These are phyloP conservation scores for Penstemon eatonii DNA, from an alignment of 257 asterid genomes.

Conservation along the genomic window DNA sequence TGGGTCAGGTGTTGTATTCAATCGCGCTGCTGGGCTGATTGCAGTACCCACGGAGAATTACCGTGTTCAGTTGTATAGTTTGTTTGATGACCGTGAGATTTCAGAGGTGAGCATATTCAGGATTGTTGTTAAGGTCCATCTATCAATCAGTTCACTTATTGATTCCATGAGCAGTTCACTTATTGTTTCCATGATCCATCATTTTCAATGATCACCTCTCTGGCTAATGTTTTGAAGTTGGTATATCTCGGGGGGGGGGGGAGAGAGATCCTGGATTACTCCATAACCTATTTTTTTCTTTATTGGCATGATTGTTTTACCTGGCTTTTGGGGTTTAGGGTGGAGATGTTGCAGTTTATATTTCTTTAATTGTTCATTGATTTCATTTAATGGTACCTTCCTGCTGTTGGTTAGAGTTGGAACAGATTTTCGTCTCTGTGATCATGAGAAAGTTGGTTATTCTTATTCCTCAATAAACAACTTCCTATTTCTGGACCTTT, in stretches of 20 bases:
- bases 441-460: background rate
- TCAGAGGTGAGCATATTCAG: constrained; percentile 64
- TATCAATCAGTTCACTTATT: constrained; percentile 20
- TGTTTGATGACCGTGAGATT: constrained; percentile 83
- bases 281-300: background rate
- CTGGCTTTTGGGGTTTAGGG: background rate
- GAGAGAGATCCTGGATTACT: background rate
- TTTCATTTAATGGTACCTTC: background rate
- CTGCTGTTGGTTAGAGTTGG: constrained; percentile 8
- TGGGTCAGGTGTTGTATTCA: constrained; percentile 51
- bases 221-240: constrained; percentile 1
- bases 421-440: constrained; percentile 4
- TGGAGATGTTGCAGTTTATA: constrained; percentile 6
- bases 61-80: constrained; percentile 75
- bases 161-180: constrained; percentile 17
- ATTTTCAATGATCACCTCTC: constrained; percentile 1
- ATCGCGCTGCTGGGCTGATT: constrained; percentile 57
- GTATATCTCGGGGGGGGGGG: background rate
- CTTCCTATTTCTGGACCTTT: constrained; percentile 6
- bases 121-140: constrained; percentile 13
- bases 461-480: constrained; percentile 11
- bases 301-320: background rate
- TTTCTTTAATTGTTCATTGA: background rate
- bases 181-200: constrained; percentile 9
- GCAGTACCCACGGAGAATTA: constrained; percentile 85